Evolutionary conservation across 257 asterid genomes (phyloP).

Genomic region (Solanum rostratum): DNA sequence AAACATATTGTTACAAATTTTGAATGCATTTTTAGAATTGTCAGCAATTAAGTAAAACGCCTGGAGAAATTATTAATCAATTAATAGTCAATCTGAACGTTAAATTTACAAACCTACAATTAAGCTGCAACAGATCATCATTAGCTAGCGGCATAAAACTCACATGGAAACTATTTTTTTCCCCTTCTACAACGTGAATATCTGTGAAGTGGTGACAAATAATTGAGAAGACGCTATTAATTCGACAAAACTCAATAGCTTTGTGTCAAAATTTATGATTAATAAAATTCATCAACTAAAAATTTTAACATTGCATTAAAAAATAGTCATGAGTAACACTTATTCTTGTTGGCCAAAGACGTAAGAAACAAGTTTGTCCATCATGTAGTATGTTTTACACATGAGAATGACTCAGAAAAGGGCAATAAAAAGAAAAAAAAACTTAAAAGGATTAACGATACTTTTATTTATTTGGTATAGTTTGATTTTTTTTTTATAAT

Average conservation of each 20-base stretch:
- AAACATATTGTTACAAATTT: no score
- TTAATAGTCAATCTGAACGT: background rate
- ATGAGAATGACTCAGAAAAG: background rate
- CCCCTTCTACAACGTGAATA: background rate
- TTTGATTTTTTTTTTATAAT: no score
- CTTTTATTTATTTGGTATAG: background rate
- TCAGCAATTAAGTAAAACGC: background rate
- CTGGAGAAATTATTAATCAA: background rate
- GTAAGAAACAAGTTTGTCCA: background rate
- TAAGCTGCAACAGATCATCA: background rate
- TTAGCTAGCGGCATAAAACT: background rate
- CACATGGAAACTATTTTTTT: no score
- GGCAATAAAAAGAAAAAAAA: background rate
- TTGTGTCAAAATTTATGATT: background rate
- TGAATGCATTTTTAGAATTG: background rate
- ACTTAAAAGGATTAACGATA: background rate
- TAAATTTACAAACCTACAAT: background rate
- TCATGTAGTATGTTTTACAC: background rate
- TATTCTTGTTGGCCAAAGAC: background rate
- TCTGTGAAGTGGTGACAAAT: background rate
- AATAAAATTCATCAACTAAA: background rate
- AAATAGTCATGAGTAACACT: background rate
- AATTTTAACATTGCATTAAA: fast-evolving
- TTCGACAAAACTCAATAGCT: background rate
- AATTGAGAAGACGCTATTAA: background rate